Conservation (phyloP, 768 basidiomycete genomes). For the Phaeolepiota aurea region DNA sequence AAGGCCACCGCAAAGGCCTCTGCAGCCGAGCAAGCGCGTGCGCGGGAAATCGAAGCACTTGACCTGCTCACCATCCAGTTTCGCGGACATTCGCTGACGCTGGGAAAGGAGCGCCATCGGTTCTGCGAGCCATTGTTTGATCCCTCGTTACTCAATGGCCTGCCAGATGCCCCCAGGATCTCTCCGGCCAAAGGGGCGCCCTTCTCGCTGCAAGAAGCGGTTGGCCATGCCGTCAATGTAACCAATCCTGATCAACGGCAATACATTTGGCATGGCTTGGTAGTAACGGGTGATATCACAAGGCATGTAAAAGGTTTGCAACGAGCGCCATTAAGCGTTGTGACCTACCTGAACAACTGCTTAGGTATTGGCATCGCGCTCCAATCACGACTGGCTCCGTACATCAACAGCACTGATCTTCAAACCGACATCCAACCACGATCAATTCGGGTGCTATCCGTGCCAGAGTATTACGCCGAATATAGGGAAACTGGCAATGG, state of each 20-base stretch:
- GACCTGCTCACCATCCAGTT: conserved; percentile 77
- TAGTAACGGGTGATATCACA: conserved; percentile 76
- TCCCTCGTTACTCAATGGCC: conserved; percentile 42
- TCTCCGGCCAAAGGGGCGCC: conserved; percentile 17
- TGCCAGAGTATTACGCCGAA: conserved; percentile 89
- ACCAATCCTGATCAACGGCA: conserved; percentile 60
- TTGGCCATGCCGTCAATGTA: conserved; percentile 52
- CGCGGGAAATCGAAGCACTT: conserved; percentile 74
- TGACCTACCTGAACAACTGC: conserved; percentile 4
- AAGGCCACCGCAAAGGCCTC: conserved; percentile 62
- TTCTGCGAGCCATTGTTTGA: conserved; percentile 90
- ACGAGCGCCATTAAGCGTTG: neutral
- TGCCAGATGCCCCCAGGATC: conserved; percentile 17
- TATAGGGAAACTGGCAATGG: conserved; percentile 83
- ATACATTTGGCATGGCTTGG: conserved; percentile 69
- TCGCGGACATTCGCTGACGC: conserved; percentile 56
- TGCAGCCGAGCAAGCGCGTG: conserved; percentile 75
- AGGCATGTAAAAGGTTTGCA: conserved; percentile 60
- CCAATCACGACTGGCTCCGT: conserved; percentile 62
- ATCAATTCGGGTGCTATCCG: conserved; percentile 46
- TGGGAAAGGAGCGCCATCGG: conserved; percentile 84
- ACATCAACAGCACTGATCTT: conserved; percentile 52
- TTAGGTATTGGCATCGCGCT: conserved; percentile 60
- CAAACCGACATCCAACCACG: conserved; percentile 69
- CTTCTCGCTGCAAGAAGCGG: conserved; percentile 56